Percentiles rank a stretch among this genome's conserved stretches.
Conservation (phyloP, 176 grass and related monocot species). For the Oryza officinalis region DNA sequence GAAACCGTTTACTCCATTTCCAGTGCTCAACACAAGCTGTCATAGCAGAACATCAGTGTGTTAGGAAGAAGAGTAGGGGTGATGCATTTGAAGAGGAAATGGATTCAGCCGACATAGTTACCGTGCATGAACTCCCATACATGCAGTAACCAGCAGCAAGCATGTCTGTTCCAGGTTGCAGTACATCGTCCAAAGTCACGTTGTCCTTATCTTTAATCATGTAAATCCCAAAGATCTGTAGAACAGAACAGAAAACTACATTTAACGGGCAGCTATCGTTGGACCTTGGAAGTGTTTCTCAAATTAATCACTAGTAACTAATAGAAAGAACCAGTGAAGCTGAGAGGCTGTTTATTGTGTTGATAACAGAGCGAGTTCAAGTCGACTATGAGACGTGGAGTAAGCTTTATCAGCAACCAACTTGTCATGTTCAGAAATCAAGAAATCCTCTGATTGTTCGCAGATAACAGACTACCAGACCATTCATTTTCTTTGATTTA, state of each 20-base stretch:
- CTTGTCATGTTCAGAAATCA: not conserved
- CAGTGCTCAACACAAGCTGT: conserved; percentile 82
- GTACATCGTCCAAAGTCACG: conserved; percentile 67
- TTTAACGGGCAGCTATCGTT: not conserved
- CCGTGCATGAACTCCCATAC: conserved; percentile 98
- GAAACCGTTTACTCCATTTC: conserved; percentile 81
- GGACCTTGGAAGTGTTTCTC: not conserved
- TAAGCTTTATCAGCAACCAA: not conserved
- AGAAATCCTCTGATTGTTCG: not conserved
- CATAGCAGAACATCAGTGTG: not conserved
- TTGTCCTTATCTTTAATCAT: conserved; percentile 71
- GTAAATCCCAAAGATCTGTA: conserved; percentile 87
- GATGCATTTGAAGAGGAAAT: not conserved
- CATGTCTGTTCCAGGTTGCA: conserved; percentile 90
- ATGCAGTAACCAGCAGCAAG: conserved; percentile 97
- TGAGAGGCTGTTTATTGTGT: too few relatives aligned
- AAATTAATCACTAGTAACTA: not conserved
- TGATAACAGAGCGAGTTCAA: not conserved
- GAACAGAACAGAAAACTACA: not conserved
- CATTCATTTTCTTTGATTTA: not conserved
- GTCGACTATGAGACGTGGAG: not conserved
- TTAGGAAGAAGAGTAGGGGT: not conserved
- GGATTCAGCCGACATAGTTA: conserved; percentile 23
- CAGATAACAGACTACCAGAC: not conserved
- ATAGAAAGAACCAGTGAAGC: not conserved